Base-by-base conservation (phyloP, 257 asterid species). In the Osmanthus fragrans region DNA sequence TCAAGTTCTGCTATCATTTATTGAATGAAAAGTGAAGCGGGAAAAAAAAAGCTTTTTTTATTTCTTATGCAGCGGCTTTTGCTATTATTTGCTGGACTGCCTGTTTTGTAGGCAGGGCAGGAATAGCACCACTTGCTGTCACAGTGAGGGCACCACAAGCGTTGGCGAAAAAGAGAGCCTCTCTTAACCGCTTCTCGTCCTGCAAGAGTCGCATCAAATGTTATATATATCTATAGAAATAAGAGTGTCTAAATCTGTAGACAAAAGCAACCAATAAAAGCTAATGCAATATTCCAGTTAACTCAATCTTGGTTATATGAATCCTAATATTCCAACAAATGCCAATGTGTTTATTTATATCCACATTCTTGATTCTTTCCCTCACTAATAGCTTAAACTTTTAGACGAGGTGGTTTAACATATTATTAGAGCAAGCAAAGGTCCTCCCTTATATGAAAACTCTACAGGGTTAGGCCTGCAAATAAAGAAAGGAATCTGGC, bases 121-220 rank as follows among this genome's bases (percentile, higher is more conserved):
- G 99, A 54, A 96, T 96, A 0, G 97, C 98, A 2, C 99, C 99
- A 4, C 82, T 86, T 82, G 87, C 84, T 16, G 97, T 96, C 65
- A 93, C 98, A 0, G 99, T 92, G 74, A 96, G 83, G 76, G 97
- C 99, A 19, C 98, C 99, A 69, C 98, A 92, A 39, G 92, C 97
- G 80, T 93, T 91, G 2, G 98, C 97, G 47, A 92, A 96, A 65
- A 78, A 67, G 19, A 94, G 88, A 72, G 96, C 94, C 77, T 86
- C 91, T 74, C 91, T 88, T 83, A 94, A 72, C 51, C 81, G 82
- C 70, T 73, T 70, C 85, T 94, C 98, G 11, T 94, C 96, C 98
- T 94, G 87, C 82, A 76, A 71, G 32, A 49, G 11, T 64, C 7
- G 6, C 32, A 63, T 27, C 69, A 25, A 63, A 25, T 23, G 69